Evolutionary conservation across 305 asterid genomes (phyloP).

Genomic region (Andrographis paniculata): DNA sequence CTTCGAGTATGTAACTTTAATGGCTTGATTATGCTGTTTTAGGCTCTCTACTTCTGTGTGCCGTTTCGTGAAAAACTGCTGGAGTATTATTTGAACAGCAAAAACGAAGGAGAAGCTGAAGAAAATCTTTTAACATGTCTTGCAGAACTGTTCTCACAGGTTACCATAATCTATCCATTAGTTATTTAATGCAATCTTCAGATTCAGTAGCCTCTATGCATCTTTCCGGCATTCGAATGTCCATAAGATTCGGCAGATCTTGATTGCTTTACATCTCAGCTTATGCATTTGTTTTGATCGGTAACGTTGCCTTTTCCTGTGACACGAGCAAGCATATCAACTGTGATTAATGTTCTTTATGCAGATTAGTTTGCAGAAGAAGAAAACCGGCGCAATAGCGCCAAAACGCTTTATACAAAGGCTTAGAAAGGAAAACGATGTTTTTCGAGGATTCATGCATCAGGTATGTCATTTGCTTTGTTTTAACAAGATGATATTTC

Average conservation of each 20-base stretch:
- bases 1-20: no score
- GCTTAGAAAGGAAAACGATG: constrained; percentile 71
- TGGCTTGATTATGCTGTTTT: constrained; percentile 22
- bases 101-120: constrained; percentile 63
- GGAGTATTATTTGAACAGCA: constrained; percentile 67
- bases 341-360: constrained; percentile 9
- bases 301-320: no score
- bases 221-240: not conserved
- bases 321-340: not conserved
- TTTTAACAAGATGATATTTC: no score
- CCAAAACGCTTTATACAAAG: constrained; percentile 87
- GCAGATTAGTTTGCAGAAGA: constrained; percentile 87
- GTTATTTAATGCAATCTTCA: no score
- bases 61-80: constrained; percentile 89
- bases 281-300: no score
- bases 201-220: not conserved
- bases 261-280: not conserved
- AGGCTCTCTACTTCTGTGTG: constrained; percentile 94
- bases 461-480: no score
- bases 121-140: constrained; percentile 84
- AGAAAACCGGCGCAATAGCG: constrained; percentile 83
- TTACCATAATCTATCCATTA: no score
- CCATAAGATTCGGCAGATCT: not conserved
- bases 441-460: constrained; percentile 77
- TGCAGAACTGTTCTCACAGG: constrained; percentile 88